phyloP scores from a whole-genome alignment of 768 basidiomycete species.

The Suillus luteus region DNA sequence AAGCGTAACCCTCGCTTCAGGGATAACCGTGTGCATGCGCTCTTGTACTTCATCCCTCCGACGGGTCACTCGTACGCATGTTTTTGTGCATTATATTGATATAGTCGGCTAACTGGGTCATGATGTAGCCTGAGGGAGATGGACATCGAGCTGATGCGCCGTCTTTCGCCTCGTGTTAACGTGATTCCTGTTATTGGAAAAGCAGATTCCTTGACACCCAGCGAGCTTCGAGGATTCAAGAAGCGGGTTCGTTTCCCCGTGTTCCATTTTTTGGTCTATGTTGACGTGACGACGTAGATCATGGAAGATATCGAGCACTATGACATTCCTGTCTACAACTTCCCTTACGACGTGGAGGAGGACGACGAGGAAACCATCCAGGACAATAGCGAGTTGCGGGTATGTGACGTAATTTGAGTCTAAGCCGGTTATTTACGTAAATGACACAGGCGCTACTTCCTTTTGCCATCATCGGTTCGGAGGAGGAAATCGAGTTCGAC shows the following conservation, averaged over 20 bases:
- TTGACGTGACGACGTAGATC: conserved; percentile 53
- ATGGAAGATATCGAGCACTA: conserved; percentile 99
- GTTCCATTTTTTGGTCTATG: conserved; percentile 9
- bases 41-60: conserved; percentile 97
- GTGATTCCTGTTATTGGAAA: conserved; percentile 99
- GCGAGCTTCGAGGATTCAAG: conserved; percentile 94
- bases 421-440: conserved; percentile 14
- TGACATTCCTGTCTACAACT: conserved; percentile 98
- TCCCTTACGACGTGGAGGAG: conserved; percentile 98
- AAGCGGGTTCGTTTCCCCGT: conserved; percentile 61
- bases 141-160: conserved; percentile 99
- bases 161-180: conserved; percentile 95
- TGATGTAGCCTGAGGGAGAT: conserved; percentile 83
- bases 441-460: conserved; percentile 77
- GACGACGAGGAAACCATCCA: conserved; percentile 98
- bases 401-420: conserved; percentile 37
- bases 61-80: conserved; percentile 90
- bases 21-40: conserved; percentile 95
- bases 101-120: not conserved
- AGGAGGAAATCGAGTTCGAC: conserved; percentile 93
- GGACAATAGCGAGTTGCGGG: conserved; percentile 95
- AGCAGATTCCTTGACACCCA: conserved; percentile 92
- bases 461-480: conserved; percentile 96
- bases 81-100: not conserved
- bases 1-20: conserved; percentile 99